These are phyloP conservation scores for Colletotrichum tropicale DNA, from an alignment of 2,329 filamentous ascomycete species.

Conservation along the genomic window DNA sequence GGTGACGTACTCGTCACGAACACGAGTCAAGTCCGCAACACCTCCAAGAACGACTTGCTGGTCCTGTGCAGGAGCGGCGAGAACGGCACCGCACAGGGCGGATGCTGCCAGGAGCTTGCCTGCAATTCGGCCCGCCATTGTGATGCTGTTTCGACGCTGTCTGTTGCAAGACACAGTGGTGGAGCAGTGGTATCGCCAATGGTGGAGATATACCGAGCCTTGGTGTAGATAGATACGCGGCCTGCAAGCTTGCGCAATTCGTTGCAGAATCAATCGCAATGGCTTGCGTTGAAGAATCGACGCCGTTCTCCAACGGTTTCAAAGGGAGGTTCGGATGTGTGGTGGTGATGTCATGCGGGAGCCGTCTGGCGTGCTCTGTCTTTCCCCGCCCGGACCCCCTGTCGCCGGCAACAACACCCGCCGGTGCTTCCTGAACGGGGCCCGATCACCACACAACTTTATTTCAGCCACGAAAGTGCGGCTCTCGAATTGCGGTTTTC, in stretches of 20 bases:
- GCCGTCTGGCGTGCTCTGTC: constrained; percentile 14
- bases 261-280: not conserved
- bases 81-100: not conserved
- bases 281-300: not conserved
- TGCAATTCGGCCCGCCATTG: constrained; percentile 2
- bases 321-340: not conserved
- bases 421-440: not conserved
- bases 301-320: not conserved
- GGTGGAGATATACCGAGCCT: not conserved
- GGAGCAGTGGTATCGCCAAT: not conserved
- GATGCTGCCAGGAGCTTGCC: constrained; percentile 10
- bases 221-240: not conserved
- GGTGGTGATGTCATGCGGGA: constrained; percentile 16
- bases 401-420: not conserved
- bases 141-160: not conserved
- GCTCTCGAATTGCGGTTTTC: not conserved
- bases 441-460: not conserved
- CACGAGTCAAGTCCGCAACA: constrained; percentile 18
- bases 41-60: constrained; percentile 6
- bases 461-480: not conserved
- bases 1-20: constrained; percentile 15
- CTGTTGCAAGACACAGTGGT: not conserved
- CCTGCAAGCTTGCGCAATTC: not conserved
- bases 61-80: not conserved
- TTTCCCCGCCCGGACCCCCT: constrained; percentile 1